A percentile compares a stretch with the other conserved stretches of the same genome.
phyloP scores from a whole-genome alignment of 441 rosid genomes.

The Isatis lusitanica region DNA sequence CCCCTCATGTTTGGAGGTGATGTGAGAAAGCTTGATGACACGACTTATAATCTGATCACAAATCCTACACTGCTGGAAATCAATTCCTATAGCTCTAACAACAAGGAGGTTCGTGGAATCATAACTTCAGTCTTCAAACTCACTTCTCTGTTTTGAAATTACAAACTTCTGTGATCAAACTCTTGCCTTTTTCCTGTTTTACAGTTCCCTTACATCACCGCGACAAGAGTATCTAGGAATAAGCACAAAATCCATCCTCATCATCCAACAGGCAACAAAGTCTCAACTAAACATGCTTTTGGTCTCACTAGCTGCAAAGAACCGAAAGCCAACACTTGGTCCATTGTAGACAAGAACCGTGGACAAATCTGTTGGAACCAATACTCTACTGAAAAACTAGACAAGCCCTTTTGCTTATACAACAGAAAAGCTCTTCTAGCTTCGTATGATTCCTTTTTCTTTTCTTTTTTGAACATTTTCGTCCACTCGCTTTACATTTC shows the following conservation, averaged over 20 bases:
- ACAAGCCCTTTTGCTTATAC: slow-evolving; percentile 64
- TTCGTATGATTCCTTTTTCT: slow-evolving; percentile 42
- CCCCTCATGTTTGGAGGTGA: slow-evolving; percentile 99
- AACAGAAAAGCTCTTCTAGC: slow-evolving; percentile 51
- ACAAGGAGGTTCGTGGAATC: slow-evolving; percentile 61
- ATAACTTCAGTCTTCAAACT: not conserved
- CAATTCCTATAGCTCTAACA: slow-evolving; percentile 70
- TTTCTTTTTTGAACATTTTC: not conserved
- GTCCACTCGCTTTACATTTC: slow-evolving; percentile 3
- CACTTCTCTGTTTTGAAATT: not conserved
- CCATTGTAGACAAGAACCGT: slow-evolving; percentile 45
- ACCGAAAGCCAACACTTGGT: slow-evolving; percentile 65
- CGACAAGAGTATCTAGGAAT: slow-evolving; percentile 24
- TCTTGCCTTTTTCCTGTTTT: slow-evolving; percentile 2
- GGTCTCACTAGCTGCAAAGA: slow-evolving; percentile 75
- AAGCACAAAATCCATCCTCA: slow-evolving; percentile 16
- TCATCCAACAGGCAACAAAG: slow-evolving; percentile 24
- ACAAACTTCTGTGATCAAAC: not conserved
- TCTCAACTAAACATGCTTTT: slow-evolving; percentile 38
- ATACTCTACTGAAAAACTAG: slow-evolving; percentile 32
- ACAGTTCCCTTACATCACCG: slow-evolving; percentile 65
- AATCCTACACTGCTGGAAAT: slow-evolving; percentile 75
- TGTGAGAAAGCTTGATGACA: slow-evolving; percentile 63
- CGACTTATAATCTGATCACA: slow-evolving; percentile 67
- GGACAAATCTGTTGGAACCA: slow-evolving; percentile 78